These are phyloP conservation scores for Penicillium chermesinum DNA, from an alignment of 495 filamentous ascomycete species.

Conservation along the genomic window DNA sequence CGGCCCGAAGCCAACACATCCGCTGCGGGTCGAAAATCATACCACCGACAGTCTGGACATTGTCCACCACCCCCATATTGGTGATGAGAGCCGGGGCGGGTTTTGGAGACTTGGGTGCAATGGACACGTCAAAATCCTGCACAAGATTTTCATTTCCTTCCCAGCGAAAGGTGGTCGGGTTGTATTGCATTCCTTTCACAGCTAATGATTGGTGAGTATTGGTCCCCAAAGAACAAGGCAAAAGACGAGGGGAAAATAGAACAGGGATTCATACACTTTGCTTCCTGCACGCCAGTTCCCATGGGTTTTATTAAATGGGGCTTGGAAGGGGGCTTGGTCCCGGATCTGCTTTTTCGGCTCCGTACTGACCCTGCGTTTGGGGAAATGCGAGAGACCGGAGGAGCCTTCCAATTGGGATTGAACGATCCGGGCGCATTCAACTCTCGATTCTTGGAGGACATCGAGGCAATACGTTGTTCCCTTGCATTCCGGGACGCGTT, in stretches of 20 bases:
- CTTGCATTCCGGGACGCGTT: conserved; percentile 83
- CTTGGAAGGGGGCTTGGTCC: conserved; percentile 49
- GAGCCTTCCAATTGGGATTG: conserved; percentile 75
- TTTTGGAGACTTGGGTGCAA: conserved; percentile 48
- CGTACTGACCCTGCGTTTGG: conserved; percentile 33
- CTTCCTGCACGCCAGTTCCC: conserved; percentile 52
- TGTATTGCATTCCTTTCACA: conserved; percentile 93
- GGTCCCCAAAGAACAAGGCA: conserved; percentile 6
- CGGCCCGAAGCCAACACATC: conserved; percentile 90
- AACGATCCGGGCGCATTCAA: conserved; percentile 56
- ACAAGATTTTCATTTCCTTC: conserved; percentile 91
- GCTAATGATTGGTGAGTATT: conserved; percentile 41
- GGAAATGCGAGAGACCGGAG: conserved; percentile 55
- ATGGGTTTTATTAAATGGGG: conserved; percentile 70
- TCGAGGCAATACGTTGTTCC: conserved; percentile 68
- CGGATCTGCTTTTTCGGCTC: conserved; percentile 54
- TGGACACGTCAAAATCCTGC: conserved; percentile 60
- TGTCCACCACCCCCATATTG: conserved; percentile 66
- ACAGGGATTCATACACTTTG: conserved; percentile 57
- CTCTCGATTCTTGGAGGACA: conserved; percentile 39
- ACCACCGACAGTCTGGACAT: conserved; percentile 83
- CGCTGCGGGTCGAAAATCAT: conserved; percentile 97
- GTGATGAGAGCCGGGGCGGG: conserved; percentile 90
- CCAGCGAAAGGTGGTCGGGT: conserved; percentile 78
- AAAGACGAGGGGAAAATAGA: background rate